Evolutionary conservation across 441 rosid species (phyloP).

Genomic region (Breynia disticha): DNA sequence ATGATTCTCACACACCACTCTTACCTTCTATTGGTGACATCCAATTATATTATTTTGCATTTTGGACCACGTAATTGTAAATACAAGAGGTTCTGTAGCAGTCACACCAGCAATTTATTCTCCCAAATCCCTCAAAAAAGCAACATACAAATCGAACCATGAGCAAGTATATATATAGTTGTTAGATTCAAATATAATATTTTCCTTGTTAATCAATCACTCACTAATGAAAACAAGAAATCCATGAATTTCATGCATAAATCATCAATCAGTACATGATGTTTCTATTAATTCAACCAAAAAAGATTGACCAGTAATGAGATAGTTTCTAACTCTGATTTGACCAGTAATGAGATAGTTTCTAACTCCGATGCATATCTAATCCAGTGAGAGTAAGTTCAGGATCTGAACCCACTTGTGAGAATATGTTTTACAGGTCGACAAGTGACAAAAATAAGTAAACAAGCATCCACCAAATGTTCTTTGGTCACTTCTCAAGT

Average conservation of each 20-base stretch:
- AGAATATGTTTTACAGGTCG: background rate
- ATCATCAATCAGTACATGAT: too few species aligned
- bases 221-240: background rate
- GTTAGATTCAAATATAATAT: background rate
- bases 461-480: too few species aligned
- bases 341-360: background rate
- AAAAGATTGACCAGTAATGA: background rate
- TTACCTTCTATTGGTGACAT: conserved; percentile 36
- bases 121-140: background rate
- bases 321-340: background rate
- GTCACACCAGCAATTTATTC: background rate
- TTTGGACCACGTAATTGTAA: conserved; percentile 5
- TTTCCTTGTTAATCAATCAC: background rate
- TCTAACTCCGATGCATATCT: background rate
- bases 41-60: conserved; percentile 9
- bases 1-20: conserved; percentile 42
- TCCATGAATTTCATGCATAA: background rate
- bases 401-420: background rate
- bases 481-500: too few species aligned
- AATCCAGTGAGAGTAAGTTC: background rate
- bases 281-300: background rate
- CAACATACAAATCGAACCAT: background rate
- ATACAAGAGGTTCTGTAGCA: background rate
- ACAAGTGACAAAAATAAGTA: too few species aligned
- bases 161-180: background rate